Evolutionary conservation across 352 stramenopile genomes (phyloP), one percentile per base, ranked within the genome.

Genomic region (Lagenidium sp.): DNA sequence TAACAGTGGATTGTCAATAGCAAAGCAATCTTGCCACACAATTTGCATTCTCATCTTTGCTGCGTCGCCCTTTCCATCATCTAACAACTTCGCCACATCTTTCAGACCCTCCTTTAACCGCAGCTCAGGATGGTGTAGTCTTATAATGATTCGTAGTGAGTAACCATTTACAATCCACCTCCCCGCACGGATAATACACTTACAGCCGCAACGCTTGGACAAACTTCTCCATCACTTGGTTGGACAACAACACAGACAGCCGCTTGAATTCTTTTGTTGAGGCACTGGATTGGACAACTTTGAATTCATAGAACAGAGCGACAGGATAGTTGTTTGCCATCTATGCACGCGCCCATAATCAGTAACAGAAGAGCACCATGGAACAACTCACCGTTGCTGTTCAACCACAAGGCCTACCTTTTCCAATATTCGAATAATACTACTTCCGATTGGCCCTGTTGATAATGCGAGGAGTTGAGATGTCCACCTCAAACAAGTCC

Each of bases 251-350:
- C 26, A 60, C 54, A 16, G 64, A 25, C 15, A 93, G 46, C 15
- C 70, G 60, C 45, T 54, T 60, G 8, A 89, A 47, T 31, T 86
- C 63, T 1, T 68, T 45, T 41, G 77, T 75, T 13, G 65, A 67
- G 15, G 43, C 24, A 7, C 50, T 59, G 8, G 55, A 19, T 8
- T 39, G 36, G 3, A 64, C 63, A 23, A 90, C 59, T 45, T 77
- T 81, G 48, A 86, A 93, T 34, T 93, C 80, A 44, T 89, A 93
- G 36, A 88, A 92, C 5, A 93, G 54, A 8, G 80, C 75, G 6
- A 55, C 57, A 4, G 77, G 72, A 41, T 87, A 93, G 44, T 87
- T 67, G 6, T 59, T 56, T 1, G 80, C 80, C 51, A 90, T 79
- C 79, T 88, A 36, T 20, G 21, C 4, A 44, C 6, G 13, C 7